Evolutionary conservation across 805 yeast genomes (phyloP).

Genomic region (Martiniozyma abietophila): DNA sequence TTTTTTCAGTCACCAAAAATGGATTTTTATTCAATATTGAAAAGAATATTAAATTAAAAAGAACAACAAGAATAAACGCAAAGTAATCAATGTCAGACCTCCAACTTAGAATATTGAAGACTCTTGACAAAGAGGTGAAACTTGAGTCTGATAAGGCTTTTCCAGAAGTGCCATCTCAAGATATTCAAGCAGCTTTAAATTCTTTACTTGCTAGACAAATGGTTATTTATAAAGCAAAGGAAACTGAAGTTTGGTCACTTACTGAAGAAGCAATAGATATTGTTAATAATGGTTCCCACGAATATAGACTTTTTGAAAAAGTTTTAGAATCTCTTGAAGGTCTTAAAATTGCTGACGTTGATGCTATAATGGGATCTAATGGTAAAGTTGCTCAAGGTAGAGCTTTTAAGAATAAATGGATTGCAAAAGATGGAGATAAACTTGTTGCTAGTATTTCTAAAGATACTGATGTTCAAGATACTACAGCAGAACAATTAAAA

Average conservation of each 20-base stretch:
- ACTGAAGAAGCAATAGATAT: constrained; percentile 79
- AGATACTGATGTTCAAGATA: constrained; percentile 47
- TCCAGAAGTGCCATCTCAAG: constrained; percentile 54
- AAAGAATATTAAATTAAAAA: too few species aligned
- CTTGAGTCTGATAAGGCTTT: constrained; percentile 67
- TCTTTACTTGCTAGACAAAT: constrained; percentile 79
- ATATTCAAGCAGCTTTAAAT: constrained; percentile 72
- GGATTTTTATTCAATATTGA: too few species aligned
- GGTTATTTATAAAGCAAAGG: constrained; percentile 64
- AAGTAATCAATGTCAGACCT: constrained; percentile 77
- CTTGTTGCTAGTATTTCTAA: constrained; percentile 52
- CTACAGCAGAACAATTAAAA: constrained; percentile 54
- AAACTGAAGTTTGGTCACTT: constrained; percentile 65
- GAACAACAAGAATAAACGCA: too few species aligned
- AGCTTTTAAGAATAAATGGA: constrained; percentile 98
- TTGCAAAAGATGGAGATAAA: constrained; percentile 75
- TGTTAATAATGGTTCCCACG: constrained; percentile 79
- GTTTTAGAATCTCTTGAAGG: constrained; percentile 71
- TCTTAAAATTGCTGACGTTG: constrained; percentile 70
- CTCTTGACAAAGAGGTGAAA: constrained; percentile 51
- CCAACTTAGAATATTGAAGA: constrained; percentile 53
- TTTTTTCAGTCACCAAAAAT: neutral
- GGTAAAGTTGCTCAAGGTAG: constrained; percentile 95
- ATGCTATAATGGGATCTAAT: constrained; percentile 61
- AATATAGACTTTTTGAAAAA: constrained; percentile 65